Conservation (phyloP, 1,139 yeast genomes). For the Protomyces inundatus region DNA sequence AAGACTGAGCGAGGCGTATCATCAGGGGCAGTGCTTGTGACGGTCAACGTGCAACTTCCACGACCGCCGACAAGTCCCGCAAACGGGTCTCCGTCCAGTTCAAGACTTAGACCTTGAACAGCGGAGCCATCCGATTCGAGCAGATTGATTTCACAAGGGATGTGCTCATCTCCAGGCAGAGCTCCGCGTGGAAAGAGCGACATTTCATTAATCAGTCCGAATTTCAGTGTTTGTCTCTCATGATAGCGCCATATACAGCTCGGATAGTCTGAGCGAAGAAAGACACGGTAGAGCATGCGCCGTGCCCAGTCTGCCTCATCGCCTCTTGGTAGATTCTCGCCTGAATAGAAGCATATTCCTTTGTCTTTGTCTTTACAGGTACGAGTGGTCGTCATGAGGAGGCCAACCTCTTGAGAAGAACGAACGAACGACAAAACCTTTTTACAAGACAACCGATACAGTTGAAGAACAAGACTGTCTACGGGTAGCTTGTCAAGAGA, state of each 20-base stretch:
- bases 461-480: neutral
- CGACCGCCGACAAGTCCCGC: conserved; percentile 8
- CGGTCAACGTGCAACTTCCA: neutral
- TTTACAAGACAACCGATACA: no score
- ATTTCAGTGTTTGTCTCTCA: conserved; percentile 8
- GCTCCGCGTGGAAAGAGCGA: conserved; percentile 29
- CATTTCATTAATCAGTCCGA: conserved; percentile 32
- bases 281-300: conserved; percentile 20
- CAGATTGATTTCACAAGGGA: neutral
- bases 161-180: neutral
- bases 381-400: no score
- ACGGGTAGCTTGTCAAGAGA: neutral
- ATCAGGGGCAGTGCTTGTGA: neutral
- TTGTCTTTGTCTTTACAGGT: no score
- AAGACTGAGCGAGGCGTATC: neutral
- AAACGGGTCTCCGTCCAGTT: neutral
- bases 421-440: no score
- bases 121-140: neutral
- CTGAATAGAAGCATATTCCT: neutral
- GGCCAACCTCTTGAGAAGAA: no score
- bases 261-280: conserved; percentile 11
- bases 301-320: conserved; percentile 14
- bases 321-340: conserved; percentile 1
- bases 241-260: conserved; percentile 10
- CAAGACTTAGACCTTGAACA: neutral